Evolutionary conservation across 768 basidiomycete species (phyloP).

Genomic region (Lactifluus subvellereus): DNA sequence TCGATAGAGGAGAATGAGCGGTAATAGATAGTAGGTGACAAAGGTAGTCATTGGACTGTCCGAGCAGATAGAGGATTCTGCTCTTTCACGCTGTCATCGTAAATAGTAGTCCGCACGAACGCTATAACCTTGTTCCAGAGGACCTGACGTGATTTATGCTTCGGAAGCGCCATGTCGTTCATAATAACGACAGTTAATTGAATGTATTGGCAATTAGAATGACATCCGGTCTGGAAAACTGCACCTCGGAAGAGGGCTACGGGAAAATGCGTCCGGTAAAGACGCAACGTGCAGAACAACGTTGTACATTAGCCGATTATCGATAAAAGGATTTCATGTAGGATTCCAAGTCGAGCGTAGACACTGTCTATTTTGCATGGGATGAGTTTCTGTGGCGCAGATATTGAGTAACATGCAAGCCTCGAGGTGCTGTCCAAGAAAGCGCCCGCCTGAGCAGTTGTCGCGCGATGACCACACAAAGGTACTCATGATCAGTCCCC

Average conservation of each 20-base stretch:
- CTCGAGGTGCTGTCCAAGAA: constrained; percentile 12
- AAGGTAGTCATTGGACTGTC: constrained; percentile 4
- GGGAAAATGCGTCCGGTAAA: constrained; percentile 6
- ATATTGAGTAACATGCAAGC: constrained; percentile 3
- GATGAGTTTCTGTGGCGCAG: constrained; percentile 12
- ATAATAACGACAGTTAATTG: constrained; percentile 10
- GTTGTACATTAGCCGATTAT: constrained; percentile 19
- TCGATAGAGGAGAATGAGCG: constrained; percentile 10
- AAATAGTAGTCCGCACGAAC: not conserved
- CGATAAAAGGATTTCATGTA: constrained; percentile 13
- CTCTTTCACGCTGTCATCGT: constrained; percentile 2
- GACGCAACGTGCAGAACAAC: constrained; percentile 12
- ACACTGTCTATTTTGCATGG: constrained; percentile 1
- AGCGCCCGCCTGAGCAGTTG: not conserved
- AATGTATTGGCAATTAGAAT: not conserved
- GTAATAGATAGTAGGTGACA: constrained; percentile 15
- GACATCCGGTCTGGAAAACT: constrained; percentile 6
- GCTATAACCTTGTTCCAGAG: constrained; percentile 13
- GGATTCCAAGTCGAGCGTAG: constrained; percentile 5
- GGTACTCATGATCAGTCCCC: not conserved
- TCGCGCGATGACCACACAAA: not conserved
- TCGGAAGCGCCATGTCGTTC: not conserved
- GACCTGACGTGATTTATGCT: not conserved
- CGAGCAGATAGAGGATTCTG: not conserved
- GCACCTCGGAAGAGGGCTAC: constrained; percentile 1